Evolutionary conservation across 2,329 filamentous ascomycete genomes (phyloP), one percentile per base, ranked within the genome.

Genomic region (Talaromyces sp.): DNA sequence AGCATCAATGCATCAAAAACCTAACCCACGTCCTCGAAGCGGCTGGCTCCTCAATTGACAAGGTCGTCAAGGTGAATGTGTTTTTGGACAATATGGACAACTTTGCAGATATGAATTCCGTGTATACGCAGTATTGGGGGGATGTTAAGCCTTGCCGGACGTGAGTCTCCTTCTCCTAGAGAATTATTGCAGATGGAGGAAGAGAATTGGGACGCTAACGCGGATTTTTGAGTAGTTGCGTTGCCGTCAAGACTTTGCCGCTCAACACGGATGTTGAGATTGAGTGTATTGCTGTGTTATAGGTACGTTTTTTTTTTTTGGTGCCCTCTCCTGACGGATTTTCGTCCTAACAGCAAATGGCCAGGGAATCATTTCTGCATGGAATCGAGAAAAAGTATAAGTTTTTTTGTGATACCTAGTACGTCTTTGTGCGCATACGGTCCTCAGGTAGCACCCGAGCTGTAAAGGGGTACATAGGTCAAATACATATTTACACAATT

Each of bases 251-350:
- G 83, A 87, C 90, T 70, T 84, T 96, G 67, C 92, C 92, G 65
- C 92, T 93, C 83, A 87, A 88, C 62, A 92, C 92, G 46, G 88
- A 92, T 64, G 87, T 96, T 25, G 92, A 96, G 83, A 95, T 96
- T 74, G 92, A 96, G 83, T 90, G 87, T 75, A 89, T 95, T 81
- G 92, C 92, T 62, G 81, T 89, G 61, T 83, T 87, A 66, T 87
- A 77, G 54, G 52, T 57, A 48, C 50, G 39, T 16, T 2, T n/a
- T 25, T 75, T 63, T 60, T n/a, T n/a, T n/a, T n/a, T n/a, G n/a
- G n/a, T n/a, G n/a, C n/a, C n/a, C n/a, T n/a, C n/a, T n/a, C n/a
- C n/a, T n/a, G n/a, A n/a, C n/a, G n/a, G n/a, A n/a, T n/a, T n/a
- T n/a, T n/a, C n/a, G n/a, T n/a, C n/a, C n/a, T n/a, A 3, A 16